These are phyloP conservation scores for Zasmidium citrigriseum DNA, from an alignment of 2,329 filamentous ascomycete genomes.

Conservation along the genomic window DNA sequence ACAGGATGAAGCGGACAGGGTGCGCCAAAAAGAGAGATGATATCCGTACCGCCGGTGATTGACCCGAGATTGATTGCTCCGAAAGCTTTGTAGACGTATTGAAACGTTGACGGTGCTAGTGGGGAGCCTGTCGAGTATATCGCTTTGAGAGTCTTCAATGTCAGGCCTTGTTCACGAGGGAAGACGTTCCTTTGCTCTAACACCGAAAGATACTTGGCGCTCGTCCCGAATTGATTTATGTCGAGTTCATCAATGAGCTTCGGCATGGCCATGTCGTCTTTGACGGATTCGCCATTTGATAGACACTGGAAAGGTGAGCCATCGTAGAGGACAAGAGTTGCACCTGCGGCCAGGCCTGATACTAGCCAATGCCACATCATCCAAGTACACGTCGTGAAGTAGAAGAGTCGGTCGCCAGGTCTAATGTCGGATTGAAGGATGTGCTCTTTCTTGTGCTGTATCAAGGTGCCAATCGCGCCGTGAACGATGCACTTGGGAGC, in stretches of 20 bases:
- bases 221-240: constrained; percentile 94
- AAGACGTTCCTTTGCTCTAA: constrained; percentile 76
- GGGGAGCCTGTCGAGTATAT: constrained; percentile 95
- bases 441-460: constrained; percentile 98
- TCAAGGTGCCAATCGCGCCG: constrained; percentile 81
- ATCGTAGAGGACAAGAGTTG: constrained; percentile 85
- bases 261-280: constrained; percentile 79
- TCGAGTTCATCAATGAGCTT: constrained; percentile 74
- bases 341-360: constrained; percentile 78
- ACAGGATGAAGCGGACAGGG: constrained; percentile 62
- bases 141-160: constrained; percentile 64
- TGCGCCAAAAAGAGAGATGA: constrained; percentile 90
- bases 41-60: constrained; percentile 95
- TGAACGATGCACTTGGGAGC: constrained; percentile 93
- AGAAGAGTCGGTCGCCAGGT: constrained; percentile 74
- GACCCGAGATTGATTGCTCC: constrained; percentile 85
- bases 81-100: constrained; percentile 84
- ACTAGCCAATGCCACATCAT: constrained; percentile 99
- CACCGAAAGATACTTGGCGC: constrained; percentile 87
- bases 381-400: constrained; percentile 95
- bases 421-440: constrained; percentile 80
- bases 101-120: constrained; percentile 87
- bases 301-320: constrained; percentile 77
- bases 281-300: constrained; percentile 52
- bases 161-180: constrained; percentile 61